Evolutionary conservation across 345 rosid genomes (phyloP), one percentile per base, ranked within the genome.

Genomic region (Ceriops tagal): DNA sequence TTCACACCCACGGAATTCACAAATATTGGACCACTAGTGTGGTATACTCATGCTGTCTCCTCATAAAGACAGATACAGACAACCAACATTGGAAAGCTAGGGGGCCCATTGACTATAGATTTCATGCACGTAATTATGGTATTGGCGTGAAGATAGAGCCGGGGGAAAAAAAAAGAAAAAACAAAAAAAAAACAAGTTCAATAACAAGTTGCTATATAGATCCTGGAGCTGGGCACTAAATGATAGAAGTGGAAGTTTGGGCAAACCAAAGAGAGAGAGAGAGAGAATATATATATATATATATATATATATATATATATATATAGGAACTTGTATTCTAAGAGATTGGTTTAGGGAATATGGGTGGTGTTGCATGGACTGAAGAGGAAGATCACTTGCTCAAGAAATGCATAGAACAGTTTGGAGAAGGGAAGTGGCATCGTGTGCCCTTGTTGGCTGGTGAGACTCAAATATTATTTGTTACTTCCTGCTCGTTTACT

Each of bases 371-470:
- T 52, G 76, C 81, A 3, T 84, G 88, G 88, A 84, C 79, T 4
- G 76, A 75, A 69, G 84, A 82, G 71, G 88, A 84, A 73, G 88
- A 84, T 67, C 71, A 62, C 16, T 47, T 79, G 75, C 88, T 84
- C 62, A 81, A 71, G 78, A 77, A 66, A 71, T 84, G 83, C 56
- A 67, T 84, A 58, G 71, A 69, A 64, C 83, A 59, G 66, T 64
- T 65, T 31, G 85, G 88, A 2, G 83, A 82, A 77, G 85, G 88
- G 62, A 78, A 79, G 24, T 84, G 88, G 85, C 83, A 75, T 57
- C 65, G 80, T 2, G 75, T 84, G 24, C 85, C 85, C 46, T 65
- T 47, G 46, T 55, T 81, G 30, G 82, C 85, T 5, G 87, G 85
- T 83, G 66, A 34, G 24, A 22, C 58, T 55, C 58, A 9, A 55